Conservation (phyloP, 805 yeast species). For the Yarrowia osloensis region DNA sequence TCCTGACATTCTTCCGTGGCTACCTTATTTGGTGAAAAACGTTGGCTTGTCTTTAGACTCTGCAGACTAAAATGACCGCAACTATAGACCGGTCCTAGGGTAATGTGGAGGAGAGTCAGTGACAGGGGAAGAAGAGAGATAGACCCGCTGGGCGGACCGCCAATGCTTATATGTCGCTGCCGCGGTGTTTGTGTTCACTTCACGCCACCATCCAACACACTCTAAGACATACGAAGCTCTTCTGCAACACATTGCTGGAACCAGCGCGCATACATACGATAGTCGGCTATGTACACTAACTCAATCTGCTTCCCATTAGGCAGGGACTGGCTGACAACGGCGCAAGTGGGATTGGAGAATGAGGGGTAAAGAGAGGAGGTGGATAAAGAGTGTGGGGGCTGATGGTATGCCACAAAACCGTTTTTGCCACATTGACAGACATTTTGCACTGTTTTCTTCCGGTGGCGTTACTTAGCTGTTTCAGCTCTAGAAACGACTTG, state of each 20-base stretch:
- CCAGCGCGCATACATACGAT: conserved; percentile 13
- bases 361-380: background rate
- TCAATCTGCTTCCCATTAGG: conserved; percentile 2
- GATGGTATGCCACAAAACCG: too few relatives aligned
- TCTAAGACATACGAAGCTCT: background rate
- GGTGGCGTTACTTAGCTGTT: too few relatives aligned
- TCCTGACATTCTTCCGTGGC: background rate
- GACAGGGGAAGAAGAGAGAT: too few relatives aligned
- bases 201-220: background rate
- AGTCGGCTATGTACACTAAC: conserved; percentile 17
- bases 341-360: background rate
- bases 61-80: conserved; percentile 4
- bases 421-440: too few relatives aligned
- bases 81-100: background rate
- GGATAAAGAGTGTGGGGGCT: background rate
- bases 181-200: background rate
- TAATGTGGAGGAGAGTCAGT: too few relatives aligned
- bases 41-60: conserved; percentile 17
- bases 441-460: too few relatives aligned
- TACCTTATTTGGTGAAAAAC: conserved; percentile 6
- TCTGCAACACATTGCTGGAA: background rate
- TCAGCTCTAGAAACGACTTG: too few relatives aligned
- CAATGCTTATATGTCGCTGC: too few relatives aligned
- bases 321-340: conserved; percentile 27
- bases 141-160: too few relatives aligned